Conservation (phyloP, 768 basidiomycete genomes). For the Auriscalpium orientale region DNA sequence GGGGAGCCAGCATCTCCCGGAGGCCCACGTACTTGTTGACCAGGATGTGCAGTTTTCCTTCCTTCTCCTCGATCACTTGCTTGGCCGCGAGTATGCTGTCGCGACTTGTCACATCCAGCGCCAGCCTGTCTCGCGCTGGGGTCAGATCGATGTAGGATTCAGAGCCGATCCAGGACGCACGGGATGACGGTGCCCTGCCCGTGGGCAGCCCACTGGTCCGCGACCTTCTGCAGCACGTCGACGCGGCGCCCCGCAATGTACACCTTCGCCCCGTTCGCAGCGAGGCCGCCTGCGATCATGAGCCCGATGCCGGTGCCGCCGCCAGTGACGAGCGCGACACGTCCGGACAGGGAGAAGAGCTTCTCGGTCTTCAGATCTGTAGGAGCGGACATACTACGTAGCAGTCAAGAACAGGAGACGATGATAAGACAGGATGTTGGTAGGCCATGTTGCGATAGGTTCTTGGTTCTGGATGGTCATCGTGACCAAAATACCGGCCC, state of each 20-base stretch:
- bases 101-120: conserved; percentile 68
- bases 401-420: too few species aligned
- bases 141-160: background rate
- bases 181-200: conserved; percentile 46
- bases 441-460: too few species aligned
- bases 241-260: conserved; percentile 70
- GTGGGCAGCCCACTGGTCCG: conserved; percentile 34
- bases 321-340: conserved; percentile 18
- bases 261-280: conserved; percentile 71
- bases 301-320: conserved; percentile 36
- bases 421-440: too few species aligned
- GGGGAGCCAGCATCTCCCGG: too few species aligned
- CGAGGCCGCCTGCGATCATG: conserved; percentile 67
- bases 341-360: conserved; percentile 11
- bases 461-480: too few species aligned
- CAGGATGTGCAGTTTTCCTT: conserved; percentile 70
- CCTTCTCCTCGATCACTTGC: conserved; percentile 43
- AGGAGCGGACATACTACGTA: background rate
- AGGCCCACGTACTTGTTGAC: conserved; percentile 62
- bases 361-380: conserved; percentile 1
- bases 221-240: conserved; percentile 53
- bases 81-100: conserved; percentile 54
- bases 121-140: conserved; percentile 31
- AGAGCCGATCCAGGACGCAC: conserved; percentile 30
- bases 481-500: too few species aligned